Evolutionary conservation across 2,329 filamentous ascomycete species (phyloP), one percentile per base, ranked within the genome.

Genomic region (Fusarium devonianum): DNA sequence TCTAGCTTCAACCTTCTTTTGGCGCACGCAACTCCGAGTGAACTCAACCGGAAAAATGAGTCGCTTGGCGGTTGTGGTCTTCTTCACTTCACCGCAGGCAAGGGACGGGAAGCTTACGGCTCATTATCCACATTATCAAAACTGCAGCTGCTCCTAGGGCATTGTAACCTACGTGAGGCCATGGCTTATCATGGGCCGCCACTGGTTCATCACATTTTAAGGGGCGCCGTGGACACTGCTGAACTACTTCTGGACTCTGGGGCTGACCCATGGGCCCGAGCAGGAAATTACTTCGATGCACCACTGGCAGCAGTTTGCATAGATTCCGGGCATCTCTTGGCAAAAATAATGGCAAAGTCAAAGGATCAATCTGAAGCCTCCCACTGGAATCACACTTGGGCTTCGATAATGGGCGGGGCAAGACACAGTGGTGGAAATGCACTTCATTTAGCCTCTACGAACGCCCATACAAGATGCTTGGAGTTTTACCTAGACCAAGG

Each of bases 181-280:
- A 5, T 23, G 13, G 8, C 12, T 9, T 8, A 3, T 3, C 25
- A 5, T 2, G 30, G 10, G 7, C 11, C 43, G 3, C 38, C 38
- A 1, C 23, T 53, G 2, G 12, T 10, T 3, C 3, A 22, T 10
- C 43, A 49, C 13, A 30, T 47, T 10, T 1, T 6, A 1, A 3
- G 8, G 3, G 17, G 8, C 0, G 14, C 23, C 2, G 11, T 40
- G 1, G 4, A 21, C 10, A 53, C 38, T 2, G 43, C 33, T 1
- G 18, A 44, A 2, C 3, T 44, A 1, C 49, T 53, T 18, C 34
- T 53, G 2, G 22, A 36, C 5, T 12, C n/a, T 22, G 44, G 38
- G 17, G 49, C 49, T 16, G 37, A 53, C 14, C 49, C 49, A 14
- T 53, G 44, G 44, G 10, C 30, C 5, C 4, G 18, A 1, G 17